Conservation (phyloP, 805 yeast species). For the Candida nitratophila region DNA sequence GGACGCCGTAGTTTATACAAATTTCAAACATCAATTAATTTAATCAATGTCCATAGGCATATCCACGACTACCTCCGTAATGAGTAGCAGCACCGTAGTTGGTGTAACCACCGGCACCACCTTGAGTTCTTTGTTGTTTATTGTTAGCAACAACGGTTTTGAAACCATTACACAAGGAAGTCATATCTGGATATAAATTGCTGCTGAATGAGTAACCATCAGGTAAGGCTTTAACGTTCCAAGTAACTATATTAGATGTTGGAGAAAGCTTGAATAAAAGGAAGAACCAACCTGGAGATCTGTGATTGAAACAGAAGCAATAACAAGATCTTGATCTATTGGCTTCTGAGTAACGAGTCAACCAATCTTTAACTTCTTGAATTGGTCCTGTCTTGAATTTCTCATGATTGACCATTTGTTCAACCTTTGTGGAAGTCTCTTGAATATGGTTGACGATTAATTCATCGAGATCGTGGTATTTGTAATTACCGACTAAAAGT, state of each 20-base stretch:
- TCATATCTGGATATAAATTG: slow-evolving; percentile 84
- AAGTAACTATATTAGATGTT: slow-evolving; percentile 59
- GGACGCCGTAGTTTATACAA: no score
- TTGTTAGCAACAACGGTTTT: slow-evolving; percentile 44
- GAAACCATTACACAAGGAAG: slow-evolving; percentile 88
- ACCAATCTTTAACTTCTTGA: slow-evolving; percentile 77
- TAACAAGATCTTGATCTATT: slow-evolving; percentile 87
- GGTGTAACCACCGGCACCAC: slow-evolving; percentile 7
- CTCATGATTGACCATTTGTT: slow-evolving; percentile 79
- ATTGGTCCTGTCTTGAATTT: slow-evolving; percentile 80
- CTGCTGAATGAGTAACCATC: slow-evolving; percentile 77
- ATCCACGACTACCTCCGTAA: background rate
- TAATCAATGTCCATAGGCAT: background rate
- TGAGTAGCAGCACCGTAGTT: slow-evolving; percentile 1
- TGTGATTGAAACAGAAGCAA: slow-evolving; percentile 84
- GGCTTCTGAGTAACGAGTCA: slow-evolving; percentile 83
- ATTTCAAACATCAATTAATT: no score
- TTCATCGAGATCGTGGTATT: slow-evolving; percentile 87
- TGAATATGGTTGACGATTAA: slow-evolving; percentile 81
- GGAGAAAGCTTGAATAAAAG: slow-evolving; percentile 79
- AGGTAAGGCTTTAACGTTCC: slow-evolving; percentile 90
- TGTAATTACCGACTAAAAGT: slow-evolving; percentile 55
- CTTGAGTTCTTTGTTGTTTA: slow-evolving; percentile 10
- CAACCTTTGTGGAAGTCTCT: slow-evolving; percentile 74
- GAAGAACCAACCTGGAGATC: slow-evolving; percentile 89